Percentiles rank a stretch among this genome's conserved stretches.
Conservation (phyloP, 768 basidiomycete species). For the Suillus bovinus region DNA sequence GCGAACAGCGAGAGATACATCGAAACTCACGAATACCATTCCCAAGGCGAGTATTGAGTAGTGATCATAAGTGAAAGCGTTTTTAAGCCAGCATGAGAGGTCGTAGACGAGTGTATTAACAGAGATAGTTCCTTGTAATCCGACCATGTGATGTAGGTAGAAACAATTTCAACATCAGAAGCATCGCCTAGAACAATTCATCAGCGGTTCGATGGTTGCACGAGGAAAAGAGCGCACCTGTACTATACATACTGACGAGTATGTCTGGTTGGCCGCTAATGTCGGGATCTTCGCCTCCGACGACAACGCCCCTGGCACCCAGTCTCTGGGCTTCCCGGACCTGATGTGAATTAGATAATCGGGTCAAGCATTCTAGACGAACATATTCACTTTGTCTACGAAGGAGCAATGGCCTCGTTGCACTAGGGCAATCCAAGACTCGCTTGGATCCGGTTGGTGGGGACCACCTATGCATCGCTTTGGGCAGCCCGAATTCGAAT, state of each 20-base stretch:
- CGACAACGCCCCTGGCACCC: constrained; percentile 88
- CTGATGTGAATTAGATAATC: constrained; percentile 14
- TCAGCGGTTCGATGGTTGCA: constrained; percentile 9
- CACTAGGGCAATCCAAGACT: constrained; percentile 89
- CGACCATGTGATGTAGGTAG: constrained; percentile 85
- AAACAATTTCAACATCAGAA: constrained; percentile 79
- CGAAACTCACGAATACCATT: constrained; percentile 81
- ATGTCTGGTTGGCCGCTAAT: constrained; percentile 68
- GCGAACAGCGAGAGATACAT: constrained; percentile 4
- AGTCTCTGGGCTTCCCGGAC: constrained; percentile 62
- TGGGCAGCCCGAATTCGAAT: constrained; percentile 64
- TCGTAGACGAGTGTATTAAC: constrained; percentile 74
- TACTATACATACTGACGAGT: constrained; percentile 90
- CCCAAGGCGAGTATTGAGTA: constrained; percentile 81
- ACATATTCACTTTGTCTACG: constrained; percentile 70
- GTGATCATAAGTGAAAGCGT: constrained; percentile 78
- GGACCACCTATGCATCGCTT: constrained; percentile 59
- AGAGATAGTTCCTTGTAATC: constrained; percentile 71
- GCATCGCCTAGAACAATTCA: constrained; percentile 62
- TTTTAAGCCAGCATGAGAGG: constrained; percentile 73
- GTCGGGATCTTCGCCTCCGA: constrained; percentile 79
- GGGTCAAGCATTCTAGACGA: constrained; percentile 26
- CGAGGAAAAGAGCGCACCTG: constrained; percentile 50
- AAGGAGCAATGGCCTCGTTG: constrained; percentile 91
- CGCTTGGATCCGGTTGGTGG: constrained; percentile 56